Evolutionary conservation across 768 basidiomycete species (phyloP).

Genomic region (Lyophyllum decastes): DNA sequence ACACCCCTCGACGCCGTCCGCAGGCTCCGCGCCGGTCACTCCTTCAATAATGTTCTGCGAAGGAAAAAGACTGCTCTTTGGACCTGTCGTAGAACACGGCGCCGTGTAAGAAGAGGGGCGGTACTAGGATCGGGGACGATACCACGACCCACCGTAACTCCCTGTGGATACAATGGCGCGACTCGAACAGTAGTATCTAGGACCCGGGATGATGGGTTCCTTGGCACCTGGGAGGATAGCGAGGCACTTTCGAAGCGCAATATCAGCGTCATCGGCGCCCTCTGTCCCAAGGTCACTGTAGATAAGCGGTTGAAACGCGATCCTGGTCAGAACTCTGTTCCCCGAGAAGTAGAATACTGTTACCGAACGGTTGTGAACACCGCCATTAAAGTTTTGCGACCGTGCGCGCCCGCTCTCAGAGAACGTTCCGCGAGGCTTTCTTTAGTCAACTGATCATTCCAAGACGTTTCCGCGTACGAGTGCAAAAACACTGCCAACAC

Average conservation of each 20-base stretch:
- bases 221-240: constrained; percentile 16
- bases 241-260: constrained; percentile 57
- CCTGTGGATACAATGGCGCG: constrained; percentile 63
- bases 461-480: constrained; percentile 58
- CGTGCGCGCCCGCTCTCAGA: constrained; percentile 61
- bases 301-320: background rate
- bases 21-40: constrained; percentile 56
- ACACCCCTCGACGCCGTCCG: constrained; percentile 59
- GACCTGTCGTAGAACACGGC: constrained; percentile 47
- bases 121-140: background rate
- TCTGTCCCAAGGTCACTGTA: constrained; percentile 68
- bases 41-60: constrained; percentile 56
- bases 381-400: constrained; percentile 55
- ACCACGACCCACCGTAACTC: constrained; percentile 46
- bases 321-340: background rate
- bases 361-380: constrained; percentile 67
- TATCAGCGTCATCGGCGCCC: constrained; percentile 63
- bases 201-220: constrained; percentile 55
- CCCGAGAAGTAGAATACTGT: constrained; percentile 4
- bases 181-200: constrained; percentile 62
- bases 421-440: constrained; percentile 61
- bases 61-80: constrained; percentile 46
- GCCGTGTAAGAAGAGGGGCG: no score
- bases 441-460: constrained; percentile 62
- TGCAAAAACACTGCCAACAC: constrained; percentile 54